Base-by-base conservation (phyloP, 257 asterid genomes). In the Perilla frutescens region DNA sequence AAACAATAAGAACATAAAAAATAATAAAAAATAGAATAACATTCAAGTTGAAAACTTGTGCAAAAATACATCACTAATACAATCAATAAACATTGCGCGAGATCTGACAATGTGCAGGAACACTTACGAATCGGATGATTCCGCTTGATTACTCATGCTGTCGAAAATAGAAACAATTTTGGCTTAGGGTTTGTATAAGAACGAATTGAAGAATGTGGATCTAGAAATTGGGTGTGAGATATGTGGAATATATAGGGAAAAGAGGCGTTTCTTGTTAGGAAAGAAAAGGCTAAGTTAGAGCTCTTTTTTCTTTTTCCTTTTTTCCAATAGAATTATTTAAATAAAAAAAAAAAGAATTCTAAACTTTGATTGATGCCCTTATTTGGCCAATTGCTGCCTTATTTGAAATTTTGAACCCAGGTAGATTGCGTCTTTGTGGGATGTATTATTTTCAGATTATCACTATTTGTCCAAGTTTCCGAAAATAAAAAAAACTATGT, bases 121-220 rank as follows among this genome's bases (percentile, higher is more conserved):
- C 81, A 31, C 84, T 87, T 80, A 88, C 94, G 90, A 72, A 48
- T 86, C 88, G 26, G 96, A 90, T 12, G 96, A 75, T 82, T 88
- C 92, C 15, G 90, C 84, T 77, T 79, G 84, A 80, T 84, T 83
- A 61, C 73, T 84, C 96, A 88, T 86, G 50, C 13, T 68, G 41
- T 57, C 39, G 58, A 43, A 61, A 51, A n/a, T 51, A 10, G 29
- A 53, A 26, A 48, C 1, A 43, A 73, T 36, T 37, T 9, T 65
- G 39, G 60, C 44, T 53, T 48, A 64, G 74, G 81, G 76, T 75
- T 70, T 39, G 69, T 15, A 3, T 71, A 37, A 51, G 73, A 66
- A 11, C 47, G 60, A 20, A 65, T 49, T 13, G 78, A 6, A 43
- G 45, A 60, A 71, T 49, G 78, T 29, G 67, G 83, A 74, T 79